A percentile compares a stretch with the other conserved stretches of the same genome.
Conservation (phyloP, 1,284 basidiomycete species). For the Chondrostereum purpureum region DNA sequence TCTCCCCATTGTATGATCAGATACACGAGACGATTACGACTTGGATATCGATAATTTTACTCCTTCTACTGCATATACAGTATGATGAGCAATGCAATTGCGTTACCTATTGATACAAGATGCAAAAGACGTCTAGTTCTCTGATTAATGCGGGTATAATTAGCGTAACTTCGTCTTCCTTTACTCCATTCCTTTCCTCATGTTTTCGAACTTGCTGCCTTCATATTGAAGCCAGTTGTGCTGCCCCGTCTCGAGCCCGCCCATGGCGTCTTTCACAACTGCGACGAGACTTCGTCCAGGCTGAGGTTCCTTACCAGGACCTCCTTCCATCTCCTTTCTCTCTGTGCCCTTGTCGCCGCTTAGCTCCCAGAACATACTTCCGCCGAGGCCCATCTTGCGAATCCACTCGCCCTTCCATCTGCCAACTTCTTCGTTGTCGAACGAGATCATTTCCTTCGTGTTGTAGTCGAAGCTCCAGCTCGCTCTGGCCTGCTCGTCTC, state of each 20-base stretch:
- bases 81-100: no score
- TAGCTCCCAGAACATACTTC: conserved; percentile 85
- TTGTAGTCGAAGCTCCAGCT: conserved; percentile 70
- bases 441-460: conserved; percentile 74
- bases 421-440: conserved; percentile 66
- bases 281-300: conserved; percentile 59
- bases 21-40: background rate
- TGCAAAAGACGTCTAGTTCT: no score
- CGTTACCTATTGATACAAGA: no score
- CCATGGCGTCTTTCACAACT: conserved; percentile 71
- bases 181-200: conserved; percentile 57
- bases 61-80: no score
- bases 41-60: no score
- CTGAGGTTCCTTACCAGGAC: conserved; percentile 54
- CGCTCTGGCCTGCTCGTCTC: conserved; percentile 52
- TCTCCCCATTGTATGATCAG: background rate
- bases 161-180: background rate
- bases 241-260: conserved; percentile 51
- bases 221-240: conserved; percentile 70
- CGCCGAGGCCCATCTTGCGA: conserved; percentile 58
- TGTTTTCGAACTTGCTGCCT: conserved; percentile 68
- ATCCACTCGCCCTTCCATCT: conserved; percentile 75
- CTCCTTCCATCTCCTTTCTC: conserved; percentile 59
- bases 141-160: no score
- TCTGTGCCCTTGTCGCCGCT: conserved; percentile 69